Evolutionary conservation across 495 filamentous ascomycete species (phyloP), one percentile per base, ranked within the genome.

Genomic region (Xylaria nigripes): DNA sequence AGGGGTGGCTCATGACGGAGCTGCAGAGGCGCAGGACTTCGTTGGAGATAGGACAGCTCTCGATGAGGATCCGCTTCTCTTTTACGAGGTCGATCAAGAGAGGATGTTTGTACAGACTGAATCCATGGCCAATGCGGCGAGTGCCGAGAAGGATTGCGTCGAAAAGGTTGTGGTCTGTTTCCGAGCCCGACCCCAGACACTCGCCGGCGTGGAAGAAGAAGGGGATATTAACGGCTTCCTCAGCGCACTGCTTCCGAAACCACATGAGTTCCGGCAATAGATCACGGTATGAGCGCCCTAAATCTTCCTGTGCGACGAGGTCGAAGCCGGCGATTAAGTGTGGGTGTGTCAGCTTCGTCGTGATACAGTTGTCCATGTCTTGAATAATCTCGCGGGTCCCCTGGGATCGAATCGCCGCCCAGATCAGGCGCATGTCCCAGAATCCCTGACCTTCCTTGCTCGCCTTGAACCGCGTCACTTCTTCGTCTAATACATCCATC

Each of bases 131-230:
- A 41, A 98, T 93, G 36, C 93, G 79, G 22, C 92, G 77, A 0
- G 89, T 90, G 3, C 90, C 91, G 8, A 97, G 80, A 1, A 96
- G 74, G 8, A 97, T 76, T 0, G 89, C 90, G 67, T 96, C 91
- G 68, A 91, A 95, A 2, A 96, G 78, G 61, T 96, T 95, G 56
- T 87, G 74, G 55, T 96, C 90, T 0, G 84, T 81, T 21, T 72
- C 73, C 59, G 81, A 83, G 13, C 87, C 90, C 58, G 90, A 85
- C 15, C 88, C 87, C 0, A 91, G 78, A 36, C 78, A 84, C 66
- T 95, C 90, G 25, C 91, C 93, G 2, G 91, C 93, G 61, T 95
- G 90, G 68, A 98, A 91, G 73, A 92, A 93, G 70, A 95, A 94
- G 2, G 93, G 93, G n/a, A 98, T 85, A 21, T 93, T 81, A 25